Evolutionary conservation across 1,284 basidiomycete genomes (phyloP).

Genomic region (Laetiporus sulphureus): DNA sequence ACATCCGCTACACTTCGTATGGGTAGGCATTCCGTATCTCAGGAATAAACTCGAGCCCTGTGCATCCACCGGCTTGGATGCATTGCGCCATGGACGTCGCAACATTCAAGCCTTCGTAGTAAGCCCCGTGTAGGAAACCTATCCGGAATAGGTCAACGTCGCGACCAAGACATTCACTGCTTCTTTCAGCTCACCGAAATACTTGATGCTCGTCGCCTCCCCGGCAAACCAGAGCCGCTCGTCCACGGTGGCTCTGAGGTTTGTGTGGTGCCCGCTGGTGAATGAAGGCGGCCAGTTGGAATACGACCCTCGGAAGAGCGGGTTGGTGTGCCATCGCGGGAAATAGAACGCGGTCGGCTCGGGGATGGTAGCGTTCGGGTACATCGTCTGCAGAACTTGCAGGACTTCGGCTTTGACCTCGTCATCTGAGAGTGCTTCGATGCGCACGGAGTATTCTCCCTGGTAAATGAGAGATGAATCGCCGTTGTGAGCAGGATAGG

Average conservation of each 20-base stretch:
- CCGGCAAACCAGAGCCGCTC: constrained; percentile 55
- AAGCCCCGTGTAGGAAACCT: constrained; percentile 31
- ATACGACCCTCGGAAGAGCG: constrained; percentile 56
- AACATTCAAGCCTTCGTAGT: constrained; percentile 26
- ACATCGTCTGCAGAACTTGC: constrained; percentile 49
- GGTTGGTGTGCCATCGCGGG: constrained; percentile 47
- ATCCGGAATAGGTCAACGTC: neutral
- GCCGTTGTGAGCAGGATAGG: neutral
- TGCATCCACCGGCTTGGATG: constrained; percentile 25
- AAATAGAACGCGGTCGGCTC: constrained; percentile 46
- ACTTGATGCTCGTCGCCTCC: constrained; percentile 50
- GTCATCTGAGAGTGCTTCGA: constrained; percentile 43
- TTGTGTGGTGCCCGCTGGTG: constrained; percentile 41
- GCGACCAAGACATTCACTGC: no score
- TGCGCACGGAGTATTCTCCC: constrained; percentile 50
- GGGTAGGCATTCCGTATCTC: constrained; percentile 17
- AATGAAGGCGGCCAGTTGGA: constrained; percentile 61
- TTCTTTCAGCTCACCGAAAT: constrained; percentile 39
- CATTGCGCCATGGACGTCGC: constrained; percentile 32
- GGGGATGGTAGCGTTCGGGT: constrained; percentile 44
- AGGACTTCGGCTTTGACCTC: constrained; percentile 47
- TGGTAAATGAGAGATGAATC: constrained; percentile 15
- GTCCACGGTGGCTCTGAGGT: constrained; percentile 46
- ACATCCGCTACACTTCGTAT: constrained; percentile 5
- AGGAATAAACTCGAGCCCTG: constrained; percentile 17